These are phyloP conservation scores for Podila horticola DNA, from an alignment of 192 early-diverging fungal species.

Conservation along the genomic window DNA sequence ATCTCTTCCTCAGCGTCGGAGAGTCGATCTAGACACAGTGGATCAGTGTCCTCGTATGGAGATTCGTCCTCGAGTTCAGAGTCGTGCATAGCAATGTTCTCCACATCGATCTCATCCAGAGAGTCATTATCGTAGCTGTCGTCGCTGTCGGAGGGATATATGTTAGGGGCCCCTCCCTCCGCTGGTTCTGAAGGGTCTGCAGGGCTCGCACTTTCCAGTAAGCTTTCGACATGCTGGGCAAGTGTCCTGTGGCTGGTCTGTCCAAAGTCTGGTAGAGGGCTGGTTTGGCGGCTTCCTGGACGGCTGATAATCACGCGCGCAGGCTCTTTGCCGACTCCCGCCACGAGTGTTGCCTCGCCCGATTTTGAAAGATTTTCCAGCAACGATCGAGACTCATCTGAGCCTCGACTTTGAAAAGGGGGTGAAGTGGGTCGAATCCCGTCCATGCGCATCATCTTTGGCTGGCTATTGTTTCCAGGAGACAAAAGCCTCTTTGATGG, in stretches of 20 bases:
- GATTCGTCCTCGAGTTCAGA: slow-evolving; percentile 27
- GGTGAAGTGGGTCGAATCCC: neutral
- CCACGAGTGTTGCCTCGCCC: neutral
- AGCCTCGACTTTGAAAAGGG: neutral
- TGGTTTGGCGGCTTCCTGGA: slow-evolving; percentile 34
- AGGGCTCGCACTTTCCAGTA: neutral
- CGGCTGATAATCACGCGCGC: slow-evolving; percentile 27
- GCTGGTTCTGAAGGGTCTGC: slow-evolving; percentile 11
- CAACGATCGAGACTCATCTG: slow-evolving; percentile 6
- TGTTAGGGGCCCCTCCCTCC: slow-evolving; percentile 9
- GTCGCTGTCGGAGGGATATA: slow-evolving; percentile 8
- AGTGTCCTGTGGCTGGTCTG: neutral
- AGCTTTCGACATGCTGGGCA: neutral
- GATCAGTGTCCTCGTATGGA: slow-evolving; percentile 23
- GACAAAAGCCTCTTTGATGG: neutral
- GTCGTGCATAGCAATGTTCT: slow-evolving; percentile 55
- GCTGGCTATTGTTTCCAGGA: neutral
- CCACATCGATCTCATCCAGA: slow-evolving; percentile 42
- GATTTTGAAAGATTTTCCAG: neutral
- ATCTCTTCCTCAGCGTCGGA: slow-evolving; percentile 20
- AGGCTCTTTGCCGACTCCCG: neutral
- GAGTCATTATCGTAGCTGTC: slow-evolving; percentile 39
- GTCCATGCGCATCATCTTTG: neutral
- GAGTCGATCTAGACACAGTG: slow-evolving; percentile 16
- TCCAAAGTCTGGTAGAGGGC: slow-evolving; percentile 8